Conservation (phyloP, 768 basidiomycete species). For the Russula brevipes region DNA sequence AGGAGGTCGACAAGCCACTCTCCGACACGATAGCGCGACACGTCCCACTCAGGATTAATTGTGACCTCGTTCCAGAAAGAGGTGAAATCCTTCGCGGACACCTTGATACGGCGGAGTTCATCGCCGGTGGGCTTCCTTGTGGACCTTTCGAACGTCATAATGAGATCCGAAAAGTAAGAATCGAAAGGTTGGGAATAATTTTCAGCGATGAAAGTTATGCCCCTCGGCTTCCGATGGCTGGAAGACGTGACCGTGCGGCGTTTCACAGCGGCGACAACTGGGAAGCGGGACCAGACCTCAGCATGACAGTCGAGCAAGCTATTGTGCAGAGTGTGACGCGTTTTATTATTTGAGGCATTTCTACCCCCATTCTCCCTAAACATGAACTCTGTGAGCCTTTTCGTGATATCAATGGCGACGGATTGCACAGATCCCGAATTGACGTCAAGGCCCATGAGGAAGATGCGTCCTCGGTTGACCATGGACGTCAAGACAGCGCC, state of each 20-base stretch:
- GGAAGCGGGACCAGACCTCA: constrained; percentile 19
- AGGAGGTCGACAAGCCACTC: constrained; percentile 60
- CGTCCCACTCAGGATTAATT: constrained; percentile 16
- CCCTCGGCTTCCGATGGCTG: constrained; percentile 32
- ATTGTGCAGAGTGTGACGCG: constrained; percentile 39
- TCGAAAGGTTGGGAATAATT: constrained; percentile 34
- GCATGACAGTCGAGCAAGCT: constrained; percentile 18
- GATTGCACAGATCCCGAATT: constrained; percentile 36
- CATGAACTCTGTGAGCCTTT: constrained; percentile 50
- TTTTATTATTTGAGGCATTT: constrained; percentile 21
- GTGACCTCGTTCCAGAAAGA: constrained; percentile 27
- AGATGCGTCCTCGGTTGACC: constrained; percentile 37
- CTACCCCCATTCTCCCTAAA: constrained; percentile 43
- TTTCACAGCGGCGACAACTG: constrained; percentile 10
- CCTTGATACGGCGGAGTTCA: constrained; percentile 36
- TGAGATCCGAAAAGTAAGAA: constrained; percentile 43
- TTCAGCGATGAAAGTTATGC: constrained; percentile 43
- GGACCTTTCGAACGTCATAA: constrained; percentile 42
- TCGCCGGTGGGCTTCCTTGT: constrained; percentile 51
- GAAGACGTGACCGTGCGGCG: constrained; percentile 11
- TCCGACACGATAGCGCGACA: constrained; percentile 43
- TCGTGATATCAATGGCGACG: constrained; percentile 47
- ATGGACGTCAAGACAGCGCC: constrained; percentile 42
- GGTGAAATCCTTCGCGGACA: constrained; percentile 33
- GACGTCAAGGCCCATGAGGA: constrained; percentile 41